Evolutionary conservation across 768 basidiomycete species (phyloP).

Genomic region (Lactifluus echinatus): DNA sequence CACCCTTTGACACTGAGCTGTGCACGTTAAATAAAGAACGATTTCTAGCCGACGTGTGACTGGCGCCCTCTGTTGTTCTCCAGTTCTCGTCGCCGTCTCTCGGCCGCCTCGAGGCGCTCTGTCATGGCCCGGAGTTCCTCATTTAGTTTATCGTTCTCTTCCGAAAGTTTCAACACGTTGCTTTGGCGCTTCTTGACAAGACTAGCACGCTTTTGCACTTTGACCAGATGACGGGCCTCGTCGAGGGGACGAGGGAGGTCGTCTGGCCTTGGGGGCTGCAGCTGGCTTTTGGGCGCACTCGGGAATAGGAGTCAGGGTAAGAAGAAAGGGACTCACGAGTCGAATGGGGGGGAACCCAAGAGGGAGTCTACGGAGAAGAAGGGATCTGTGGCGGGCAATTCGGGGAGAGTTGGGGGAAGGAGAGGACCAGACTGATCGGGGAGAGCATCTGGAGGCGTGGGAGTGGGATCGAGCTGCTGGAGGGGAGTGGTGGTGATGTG

Average conservation of each 20-base stretch:
- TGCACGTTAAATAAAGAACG: not conserved
- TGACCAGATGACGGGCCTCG: conserved; percentile 9
- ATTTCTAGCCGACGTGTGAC: not conserved
- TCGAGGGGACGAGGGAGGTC: not conserved
- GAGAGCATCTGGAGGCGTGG: not conserved
- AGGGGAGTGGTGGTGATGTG: not conserved
- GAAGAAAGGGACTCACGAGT: conserved; percentile 7
- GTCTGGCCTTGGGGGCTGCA: too few species aligned
- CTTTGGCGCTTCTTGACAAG: conserved; percentile 56
- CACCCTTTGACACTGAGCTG: not conserved
- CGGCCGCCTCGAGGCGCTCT: conserved; percentile 65
- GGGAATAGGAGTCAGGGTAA: not conserved
- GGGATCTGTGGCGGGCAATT: conserved; percentile 6
- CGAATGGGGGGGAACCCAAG: not conserved
- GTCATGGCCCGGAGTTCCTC: conserved; percentile 68
- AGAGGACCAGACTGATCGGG: not conserved
- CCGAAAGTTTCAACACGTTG: conserved; percentile 65
- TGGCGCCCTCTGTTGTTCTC: conserved; percentile 19
- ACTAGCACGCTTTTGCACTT: conserved; percentile 27
- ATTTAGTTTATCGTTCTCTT: conserved; percentile 75
- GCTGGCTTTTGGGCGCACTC: conserved; percentile 2
- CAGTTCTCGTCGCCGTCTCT: conserved; percentile 46
- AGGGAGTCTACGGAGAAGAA: conserved; percentile 14
- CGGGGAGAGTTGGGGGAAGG: conserved; percentile 12
- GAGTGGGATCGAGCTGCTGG: not conserved